Evolutionary conservation across 1,284 basidiomycete species (phyloP).

Genomic region (Leccinum pachyderme): DNA sequence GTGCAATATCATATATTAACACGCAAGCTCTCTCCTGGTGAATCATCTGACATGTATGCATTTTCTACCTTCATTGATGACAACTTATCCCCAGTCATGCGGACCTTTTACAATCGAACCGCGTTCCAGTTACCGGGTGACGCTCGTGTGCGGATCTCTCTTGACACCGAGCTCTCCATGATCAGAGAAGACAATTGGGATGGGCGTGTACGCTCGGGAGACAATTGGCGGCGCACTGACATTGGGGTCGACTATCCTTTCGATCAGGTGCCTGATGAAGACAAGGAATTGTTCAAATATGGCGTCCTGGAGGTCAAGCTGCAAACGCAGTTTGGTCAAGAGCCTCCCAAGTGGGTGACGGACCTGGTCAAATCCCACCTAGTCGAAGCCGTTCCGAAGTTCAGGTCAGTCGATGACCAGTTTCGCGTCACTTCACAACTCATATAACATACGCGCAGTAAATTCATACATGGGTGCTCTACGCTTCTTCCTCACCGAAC

Average conservation of each 20-base stretch:
- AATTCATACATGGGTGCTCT: constrained; percentile 98
- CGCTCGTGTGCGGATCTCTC: constrained; percentile 95
- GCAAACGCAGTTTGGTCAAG: constrained; percentile 94
- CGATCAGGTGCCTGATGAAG: constrained; percentile 70
- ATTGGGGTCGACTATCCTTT: constrained; percentile 94
- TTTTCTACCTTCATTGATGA: constrained; percentile 1
- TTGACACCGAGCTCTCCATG: constrained; percentile 95
- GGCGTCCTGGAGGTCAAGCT: constrained; percentile 96
- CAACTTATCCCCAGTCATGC: constrained; percentile 63
- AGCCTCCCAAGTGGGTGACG: constrained; percentile 95
- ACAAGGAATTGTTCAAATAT: constrained; percentile 93
- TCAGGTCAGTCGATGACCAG: constrained; percentile 51
- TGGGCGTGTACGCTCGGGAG: constrained; percentile 68
- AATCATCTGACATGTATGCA: constrained; percentile 20
- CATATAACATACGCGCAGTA: constrained; percentile 42
- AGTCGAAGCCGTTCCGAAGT: constrained; percentile 91
- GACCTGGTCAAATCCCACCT: constrained; percentile 94
- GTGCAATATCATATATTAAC: constrained; percentile 91
- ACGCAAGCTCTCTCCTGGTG: constrained; percentile 81
- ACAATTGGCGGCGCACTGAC: constrained; percentile 95
- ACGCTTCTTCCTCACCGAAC: constrained; percentile 92
- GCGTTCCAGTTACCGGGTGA: constrained; percentile 99
- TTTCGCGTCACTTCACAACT: constrained; percentile 7
- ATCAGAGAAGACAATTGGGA: constrained; percentile 98
- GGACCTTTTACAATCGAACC: constrained; percentile 99